These are phyloP conservation scores for Acorus calamus DNA, from an alignment of 106 monocot species.

Conservation along the genomic window DNA sequence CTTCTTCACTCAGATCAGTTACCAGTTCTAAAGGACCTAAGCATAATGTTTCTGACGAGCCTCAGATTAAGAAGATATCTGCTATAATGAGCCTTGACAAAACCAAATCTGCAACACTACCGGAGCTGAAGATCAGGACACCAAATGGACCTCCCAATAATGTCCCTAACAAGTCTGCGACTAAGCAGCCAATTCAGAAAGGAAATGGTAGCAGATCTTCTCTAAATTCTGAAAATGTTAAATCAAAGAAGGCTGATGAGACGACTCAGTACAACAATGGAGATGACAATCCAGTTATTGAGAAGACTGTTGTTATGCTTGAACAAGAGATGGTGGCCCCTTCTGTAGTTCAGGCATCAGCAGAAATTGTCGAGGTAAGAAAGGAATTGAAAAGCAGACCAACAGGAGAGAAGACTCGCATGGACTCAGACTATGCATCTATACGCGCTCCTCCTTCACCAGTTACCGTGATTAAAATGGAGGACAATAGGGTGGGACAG, in stretches of 20 bases:
- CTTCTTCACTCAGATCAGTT: slow-evolving; percentile 21
- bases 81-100: slow-evolving; percentile 61
- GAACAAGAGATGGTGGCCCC: slow-evolving; percentile 36
- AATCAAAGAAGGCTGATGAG: slow-evolving; percentile 6
- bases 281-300: slow-evolving; percentile 64
- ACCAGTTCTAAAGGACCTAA: slow-evolving; percentile 14
- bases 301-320: slow-evolving; percentile 79
- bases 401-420: slow-evolving; percentile 18
- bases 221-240: slow-evolving; percentile 12
- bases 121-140: slow-evolving; percentile 50
- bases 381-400: slow-evolving; percentile 12
- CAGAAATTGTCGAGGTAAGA: slow-evolving; percentile 4
- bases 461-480: slow-evolving; percentile 17
- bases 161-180: slow-evolving; percentile 5
- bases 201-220: slow-evolving; percentile 24
- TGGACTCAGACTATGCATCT: slow-evolving; percentile 28
- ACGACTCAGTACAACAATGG: slow-evolving; percentile 17
- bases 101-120: slow-evolving; percentile 64
- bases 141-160: slow-evolving; percentile 11
- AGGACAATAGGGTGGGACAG: slow-evolving; percentile 2
- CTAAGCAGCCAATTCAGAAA: slow-evolving; percentile 16
- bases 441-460: slow-evolving; percentile 49
- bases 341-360: slow-evolving; percentile 7
- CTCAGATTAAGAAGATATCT: slow-evolving; percentile 50
- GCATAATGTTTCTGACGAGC: slow-evolving; percentile 22